A percentile compares a stretch with the other conserved stretches of the same genome.
Evolutionary conservation across 257 asterid genomes (phyloP).

Genomic region (Ligustrum vulgare): DNA sequence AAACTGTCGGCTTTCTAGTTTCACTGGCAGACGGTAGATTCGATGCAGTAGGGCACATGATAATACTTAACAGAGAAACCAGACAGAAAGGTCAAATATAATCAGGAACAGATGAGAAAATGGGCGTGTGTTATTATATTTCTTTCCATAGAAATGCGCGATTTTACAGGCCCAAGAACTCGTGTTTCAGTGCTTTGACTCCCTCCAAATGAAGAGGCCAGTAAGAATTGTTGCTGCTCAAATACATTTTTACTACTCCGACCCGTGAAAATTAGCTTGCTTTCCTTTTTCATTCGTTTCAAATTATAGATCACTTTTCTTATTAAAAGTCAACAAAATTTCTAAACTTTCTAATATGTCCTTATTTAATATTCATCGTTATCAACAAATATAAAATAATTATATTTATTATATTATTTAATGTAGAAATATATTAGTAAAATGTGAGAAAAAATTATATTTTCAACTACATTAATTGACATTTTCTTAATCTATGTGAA

Average conservation of each 20-base stretch:
- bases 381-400: too few relatives aligned
- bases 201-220: background rate
- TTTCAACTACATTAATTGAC: too few relatives aligned
- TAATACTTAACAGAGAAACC: background rate
- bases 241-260: background rate
- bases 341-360: too few relatives aligned
- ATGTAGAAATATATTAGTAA: too few relatives aligned
- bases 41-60: constrained; percentile 33
- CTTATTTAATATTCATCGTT: too few relatives aligned
- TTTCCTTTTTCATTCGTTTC: too few relatives aligned
- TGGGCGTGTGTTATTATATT: background rate
- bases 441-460: too few relatives aligned
- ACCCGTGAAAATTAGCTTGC: too few relatives aligned
- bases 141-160: background rate
- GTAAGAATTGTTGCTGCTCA: background rate
- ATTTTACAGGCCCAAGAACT: background rate
- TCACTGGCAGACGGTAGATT: constrained; percentile 29
- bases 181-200: background rate
- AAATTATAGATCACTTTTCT: too few relatives aligned
- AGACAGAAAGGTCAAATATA: background rate
- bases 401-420: too few relatives aligned
- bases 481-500: too few relatives aligned
- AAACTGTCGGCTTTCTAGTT: constrained; percentile 44
- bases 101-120: background rate
- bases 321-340: too few relatives aligned